A percentile compares a stretch with the other conserved stretches of the same genome.
Conservation (phyloP, 768 basidiomycete species). For the Flagelloscypha sp. region DNA sequence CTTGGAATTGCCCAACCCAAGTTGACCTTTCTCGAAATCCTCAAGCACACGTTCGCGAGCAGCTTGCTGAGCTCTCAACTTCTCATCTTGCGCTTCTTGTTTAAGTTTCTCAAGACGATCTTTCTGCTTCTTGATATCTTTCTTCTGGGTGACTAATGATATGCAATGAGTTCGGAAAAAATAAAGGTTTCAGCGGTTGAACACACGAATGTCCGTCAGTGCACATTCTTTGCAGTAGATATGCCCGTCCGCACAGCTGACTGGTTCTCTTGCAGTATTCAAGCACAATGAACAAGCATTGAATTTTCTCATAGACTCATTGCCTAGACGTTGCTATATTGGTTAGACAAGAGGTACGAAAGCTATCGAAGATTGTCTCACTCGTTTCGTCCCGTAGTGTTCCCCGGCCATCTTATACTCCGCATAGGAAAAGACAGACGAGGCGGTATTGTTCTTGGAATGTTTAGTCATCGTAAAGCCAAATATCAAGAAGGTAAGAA, state of each 20-base stretch:
- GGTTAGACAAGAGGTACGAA: neutral
- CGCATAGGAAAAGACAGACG: constrained; percentile 83
- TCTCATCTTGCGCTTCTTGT: constrained; percentile 76
- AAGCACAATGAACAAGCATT: constrained; percentile 89
- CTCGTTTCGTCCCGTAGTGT: constrained; percentile 76
- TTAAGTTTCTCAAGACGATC: constrained; percentile 64
- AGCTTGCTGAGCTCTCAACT: constrained; percentile 52
- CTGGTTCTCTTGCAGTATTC: constrained; percentile 72
- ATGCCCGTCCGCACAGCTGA: constrained; percentile 81
- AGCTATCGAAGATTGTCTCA: constrained; percentile 22
- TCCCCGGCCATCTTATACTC: constrained; percentile 75
- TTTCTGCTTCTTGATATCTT: constrained; percentile 89
- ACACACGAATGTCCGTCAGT: constrained; percentile 73
- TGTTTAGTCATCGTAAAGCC: constrained; percentile 67
- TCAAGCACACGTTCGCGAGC: constrained; percentile 83
- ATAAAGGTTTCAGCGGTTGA: no score
- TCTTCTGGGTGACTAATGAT: constrained; percentile 72
- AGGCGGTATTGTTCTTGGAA: constrained; percentile 85
- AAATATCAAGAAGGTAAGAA: constrained; percentile 8
- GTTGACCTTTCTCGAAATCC: constrained; percentile 86
- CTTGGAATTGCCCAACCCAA: constrained; percentile 49
- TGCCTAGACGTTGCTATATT: constrained; percentile 66
- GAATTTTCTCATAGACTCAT: constrained; percentile 88
- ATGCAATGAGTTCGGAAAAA: constrained; percentile 10
- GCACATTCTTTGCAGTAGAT: constrained; percentile 95